Base-by-base conservation (phyloP, 192 early-diverging fungal species). In the Coemansia asiatica region DNA sequence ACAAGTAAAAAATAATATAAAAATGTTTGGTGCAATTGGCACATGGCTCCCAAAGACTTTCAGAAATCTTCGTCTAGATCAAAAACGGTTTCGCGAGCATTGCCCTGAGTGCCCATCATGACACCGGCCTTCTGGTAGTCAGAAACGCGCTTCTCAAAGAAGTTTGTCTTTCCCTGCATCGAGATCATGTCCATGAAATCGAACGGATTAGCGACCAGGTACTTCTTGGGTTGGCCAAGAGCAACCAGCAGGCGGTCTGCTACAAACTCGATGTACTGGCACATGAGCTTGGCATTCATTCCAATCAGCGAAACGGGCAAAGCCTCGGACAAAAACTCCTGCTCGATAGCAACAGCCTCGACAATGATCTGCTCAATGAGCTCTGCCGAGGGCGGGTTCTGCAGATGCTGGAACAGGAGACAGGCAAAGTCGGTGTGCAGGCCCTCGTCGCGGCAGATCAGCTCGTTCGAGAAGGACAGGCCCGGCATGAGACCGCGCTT, bases 161-260 rank as follows among this genome's bases (percentile, higher is more conserved):
- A 98, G 85, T 97, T 97, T 58, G 96, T 97, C 85, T 98, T 98
- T 69, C 95, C 96, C 82, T 98, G 95, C 67, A 98, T 84, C 22
- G 92, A 95, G 76, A 97, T 97, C 81, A 98, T 82, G 74, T 97
- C 96, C 96, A 98, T 98, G 74, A 97, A 98, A 74, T 98, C 96
- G 67, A 98, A 98, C 47, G 96, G 96, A 72, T 98, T 98, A 66
- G 88, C 75, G 4, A 81, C 85, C 16, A 90, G 87, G 87, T 91
- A 98, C 68, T 87, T 68, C 85, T 98, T 98, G 29, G 78, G 72
- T 69, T 86, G 89, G 29, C 94, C 94, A 15, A 98, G 86, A 16
- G 92, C 91, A 12, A 96, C 92, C 62, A 96, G 81, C 44, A 98
- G 84, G 59, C 95, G 85, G 71, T 98, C 96, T 15, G 96, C 96